Evolutionary conservation across 2,329 filamentous ascomycete species (phyloP).

Genomic region (Aspergillus ruber): DNA sequence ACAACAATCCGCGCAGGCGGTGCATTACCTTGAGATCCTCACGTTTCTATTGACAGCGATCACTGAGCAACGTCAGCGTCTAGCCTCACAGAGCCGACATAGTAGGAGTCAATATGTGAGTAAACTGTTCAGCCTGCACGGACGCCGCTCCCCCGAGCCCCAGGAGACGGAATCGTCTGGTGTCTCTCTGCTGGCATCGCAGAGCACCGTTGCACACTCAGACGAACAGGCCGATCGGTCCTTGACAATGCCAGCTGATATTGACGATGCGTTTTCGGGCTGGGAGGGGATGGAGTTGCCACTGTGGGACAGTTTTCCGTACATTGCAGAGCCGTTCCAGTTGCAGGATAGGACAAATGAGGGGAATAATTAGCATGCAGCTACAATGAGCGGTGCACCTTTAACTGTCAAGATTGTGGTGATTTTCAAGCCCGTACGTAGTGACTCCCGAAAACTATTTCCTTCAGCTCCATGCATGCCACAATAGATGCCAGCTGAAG

Average conservation of each 20-base stretch:
- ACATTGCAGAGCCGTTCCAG: constrained; percentile 15
- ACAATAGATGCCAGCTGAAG: too few species aligned
- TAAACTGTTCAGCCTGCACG: constrained; percentile 29
- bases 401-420: too few species aligned
- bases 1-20: constrained; percentile 49
- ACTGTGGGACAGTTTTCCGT: constrained; percentile 32
- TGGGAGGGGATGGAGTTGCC: constrained; percentile 31
- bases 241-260: constrained; percentile 7
- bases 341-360: constrained; percentile 1
- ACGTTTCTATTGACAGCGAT: constrained; percentile 43
- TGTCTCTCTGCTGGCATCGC: constrained; percentile 4
- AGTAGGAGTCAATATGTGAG: constrained; percentile 30
- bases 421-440: too few species aligned
- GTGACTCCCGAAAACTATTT: too few species aligned
- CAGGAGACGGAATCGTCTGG: constrained; percentile 2
- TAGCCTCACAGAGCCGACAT: constrained; percentile 20
- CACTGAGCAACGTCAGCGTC: constrained; percentile 32
- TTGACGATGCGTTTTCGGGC: constrained; percentile 16
- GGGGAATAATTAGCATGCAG: too few species aligned
- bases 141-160: constrained; percentile 7
- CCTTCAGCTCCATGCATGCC: too few species aligned
- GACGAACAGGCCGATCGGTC: constrained; percentile 6
- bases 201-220: neutral
- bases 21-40: constrained; percentile 53
- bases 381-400: too few species aligned